These are phyloP conservation scores for Hymenochaete sp. DNA, from an alignment of 1,284 basidiomycete species.

Conservation along the genomic window DNA sequence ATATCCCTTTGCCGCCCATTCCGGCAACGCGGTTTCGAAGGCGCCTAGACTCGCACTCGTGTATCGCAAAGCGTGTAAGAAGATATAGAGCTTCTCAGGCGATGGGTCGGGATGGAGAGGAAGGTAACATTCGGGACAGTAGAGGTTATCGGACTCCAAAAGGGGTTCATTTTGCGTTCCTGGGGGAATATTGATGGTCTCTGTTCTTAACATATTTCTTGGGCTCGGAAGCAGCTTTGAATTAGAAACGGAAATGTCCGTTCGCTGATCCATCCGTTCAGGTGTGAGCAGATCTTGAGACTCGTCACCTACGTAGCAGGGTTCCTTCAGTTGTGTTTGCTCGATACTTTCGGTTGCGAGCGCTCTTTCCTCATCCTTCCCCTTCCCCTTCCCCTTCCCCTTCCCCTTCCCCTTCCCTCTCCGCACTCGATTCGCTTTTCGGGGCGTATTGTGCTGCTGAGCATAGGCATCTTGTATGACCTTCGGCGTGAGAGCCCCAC, in stretches of 20 bases:
- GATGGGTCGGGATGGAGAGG: slow-evolving; percentile 86
- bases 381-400: neutral
- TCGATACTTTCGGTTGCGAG: neutral
- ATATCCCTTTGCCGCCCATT: slow-evolving; percentile 62
- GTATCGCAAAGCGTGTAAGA: slow-evolving; percentile 83
- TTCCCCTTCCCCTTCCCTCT: slow-evolving; percentile 2
- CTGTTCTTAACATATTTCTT: no score
- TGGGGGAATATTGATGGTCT: no score
- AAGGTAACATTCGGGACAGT: slow-evolving; percentile 82
- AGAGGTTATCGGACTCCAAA: slow-evolving; percentile 33
- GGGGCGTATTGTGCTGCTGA: slow-evolving; percentile 7
- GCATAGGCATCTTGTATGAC: slow-evolving; percentile 27
- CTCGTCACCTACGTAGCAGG: no score
- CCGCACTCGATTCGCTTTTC: neutral
- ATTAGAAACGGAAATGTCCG: slow-evolving; percentile 2
- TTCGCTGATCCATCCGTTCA: no score
- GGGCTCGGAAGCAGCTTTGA: no score
- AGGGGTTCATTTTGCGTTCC: no score
- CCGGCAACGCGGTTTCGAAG: slow-evolving; percentile 70
- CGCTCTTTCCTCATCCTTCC: slow-evolving; percentile 1
- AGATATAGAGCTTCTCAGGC: slow-evolving; percentile 87
- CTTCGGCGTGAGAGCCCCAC: slow-evolving; percentile 47
- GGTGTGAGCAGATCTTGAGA: neutral
- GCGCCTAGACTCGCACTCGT: slow-evolving; percentile 57
- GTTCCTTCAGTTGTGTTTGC: neutral